phyloP scores from a whole-genome alignment of 2,329 filamentous ascomycete genomes.

The Pezicula radicicola region DNA sequence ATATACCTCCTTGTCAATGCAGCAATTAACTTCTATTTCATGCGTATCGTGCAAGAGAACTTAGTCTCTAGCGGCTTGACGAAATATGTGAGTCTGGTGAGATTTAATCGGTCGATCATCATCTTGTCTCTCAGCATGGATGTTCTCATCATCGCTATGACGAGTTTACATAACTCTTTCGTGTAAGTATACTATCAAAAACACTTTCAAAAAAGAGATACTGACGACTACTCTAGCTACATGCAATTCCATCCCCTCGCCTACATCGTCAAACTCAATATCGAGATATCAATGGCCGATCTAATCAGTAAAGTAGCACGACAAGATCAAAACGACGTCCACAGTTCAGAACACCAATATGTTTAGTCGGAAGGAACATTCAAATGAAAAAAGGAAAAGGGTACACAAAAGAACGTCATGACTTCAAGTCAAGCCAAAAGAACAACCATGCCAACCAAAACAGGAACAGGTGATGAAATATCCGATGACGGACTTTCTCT shows the following conservation, averaged over 20 bases:
- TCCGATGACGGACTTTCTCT: no score
- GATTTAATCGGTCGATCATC: slow-evolving; percentile 36
- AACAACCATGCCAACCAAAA: no score
- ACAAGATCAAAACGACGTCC: background rate
- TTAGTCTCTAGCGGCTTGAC: slow-evolving; percentile 33
- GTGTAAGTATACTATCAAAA: slow-evolving; percentile 17
- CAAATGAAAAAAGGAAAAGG: no score
- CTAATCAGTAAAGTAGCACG: slow-evolving; percentile 27
- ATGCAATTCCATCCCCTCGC: slow-evolving; percentile 37
- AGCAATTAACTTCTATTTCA: slow-evolving; percentile 48
- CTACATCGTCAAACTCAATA: slow-evolving; percentile 39
- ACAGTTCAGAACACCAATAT: no score
- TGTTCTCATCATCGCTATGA: slow-evolving; percentile 14
- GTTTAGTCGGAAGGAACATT: no score
- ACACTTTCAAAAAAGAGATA: slow-evolving; percentile 2
- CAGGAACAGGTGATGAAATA: no score
- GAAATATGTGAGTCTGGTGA: slow-evolving; percentile 35
- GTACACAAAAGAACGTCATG: no score
- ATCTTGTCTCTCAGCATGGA: slow-evolving; percentile 36
- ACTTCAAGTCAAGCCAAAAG: no score
- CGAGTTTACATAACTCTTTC: slow-evolving; percentile 1
- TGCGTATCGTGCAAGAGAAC: slow-evolving; percentile 34
- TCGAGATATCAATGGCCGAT: slow-evolving; percentile 38
- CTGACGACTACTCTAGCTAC: slow-evolving; percentile 18
- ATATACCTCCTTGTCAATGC: slow-evolving; percentile 47